These are phyloP conservation scores for Cercis canadensis DNA, from an alignment of 306 rosid genomes.

Conservation along the genomic window DNA sequence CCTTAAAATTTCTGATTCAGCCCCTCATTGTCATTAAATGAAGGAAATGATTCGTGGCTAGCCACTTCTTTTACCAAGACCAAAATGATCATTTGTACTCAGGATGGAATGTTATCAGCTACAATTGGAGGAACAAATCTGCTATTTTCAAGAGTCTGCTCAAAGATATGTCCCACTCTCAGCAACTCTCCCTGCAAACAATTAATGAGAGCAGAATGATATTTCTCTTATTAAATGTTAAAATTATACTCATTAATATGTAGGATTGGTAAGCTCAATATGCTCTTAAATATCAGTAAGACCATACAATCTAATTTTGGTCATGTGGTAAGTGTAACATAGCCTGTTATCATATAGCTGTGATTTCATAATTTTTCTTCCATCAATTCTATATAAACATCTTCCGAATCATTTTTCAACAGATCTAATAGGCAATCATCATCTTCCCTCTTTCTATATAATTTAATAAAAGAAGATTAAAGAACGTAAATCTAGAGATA, in stretches of 20 bases:
- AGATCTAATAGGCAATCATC: too few relatives aligned
- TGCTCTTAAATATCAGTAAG: slow-evolving; percentile 10
- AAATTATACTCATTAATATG: neutral
- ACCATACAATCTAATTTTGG: slow-evolving; percentile 12
- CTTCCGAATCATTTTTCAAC: neutral
- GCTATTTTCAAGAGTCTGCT: slow-evolving; percentile 78
- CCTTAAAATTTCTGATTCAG: too few relatives aligned
- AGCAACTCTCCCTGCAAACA: slow-evolving; percentile 76
- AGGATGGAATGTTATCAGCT: slow-evolving; percentile 47
- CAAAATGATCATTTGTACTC: slow-evolving; percentile 17
- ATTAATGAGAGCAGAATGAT: slow-evolving; percentile 20
- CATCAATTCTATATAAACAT: neutral
- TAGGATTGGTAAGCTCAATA: neutral
- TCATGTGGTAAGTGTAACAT: neutral
- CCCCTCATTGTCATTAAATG: too few relatives aligned
- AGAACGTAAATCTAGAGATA: slow-evolving; percentile 5
- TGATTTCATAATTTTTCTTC: slow-evolving; percentile 9
- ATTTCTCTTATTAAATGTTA: slow-evolving; percentile 13
- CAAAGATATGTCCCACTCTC: slow-evolving; percentile 89
- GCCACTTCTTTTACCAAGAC: slow-evolving; percentile 6
- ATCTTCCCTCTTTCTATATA: too few relatives aligned
- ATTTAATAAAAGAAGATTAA: slow-evolving; percentile 8
- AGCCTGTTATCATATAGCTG: neutral
- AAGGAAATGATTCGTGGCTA: slow-evolving; percentile 17
- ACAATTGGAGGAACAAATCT: slow-evolving; percentile 87